phyloP scores from a whole-genome alignment of 805 yeast species.

The Candida insectorum region DNA sequence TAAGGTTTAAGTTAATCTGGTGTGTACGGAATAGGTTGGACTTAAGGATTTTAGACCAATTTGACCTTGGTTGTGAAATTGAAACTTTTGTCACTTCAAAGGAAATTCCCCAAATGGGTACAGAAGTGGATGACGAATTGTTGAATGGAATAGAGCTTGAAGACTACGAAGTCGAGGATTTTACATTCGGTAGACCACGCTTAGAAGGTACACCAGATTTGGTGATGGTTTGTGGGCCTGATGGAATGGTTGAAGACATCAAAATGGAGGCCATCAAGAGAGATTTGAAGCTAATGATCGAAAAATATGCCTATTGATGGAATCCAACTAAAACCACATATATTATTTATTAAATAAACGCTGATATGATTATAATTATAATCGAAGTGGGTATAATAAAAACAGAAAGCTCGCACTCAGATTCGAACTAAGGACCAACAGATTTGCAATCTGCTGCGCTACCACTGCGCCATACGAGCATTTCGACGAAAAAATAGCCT shows the following conservation, averaged over 20 bases:
- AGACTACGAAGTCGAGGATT: neutral
- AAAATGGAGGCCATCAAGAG: no score
- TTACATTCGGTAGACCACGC: constrained; percentile 8
- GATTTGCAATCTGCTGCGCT: constrained; percentile 99
- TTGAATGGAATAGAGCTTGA: constrained; percentile 3
- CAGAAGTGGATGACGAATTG: constrained; percentile 2
- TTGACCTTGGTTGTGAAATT: constrained; percentile 4
- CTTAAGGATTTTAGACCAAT: constrained; percentile 5
- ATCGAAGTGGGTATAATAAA: no score
- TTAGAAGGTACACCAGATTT: constrained; percentile 5
- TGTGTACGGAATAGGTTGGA: constrained; percentile 7
- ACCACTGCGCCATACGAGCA: constrained; percentile 88
- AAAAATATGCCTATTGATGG: no score
- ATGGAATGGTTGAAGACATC: no score
- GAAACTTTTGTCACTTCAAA: constrained; percentile 3
- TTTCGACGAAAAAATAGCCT: neutral
- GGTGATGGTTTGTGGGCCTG: constrained; percentile 61
- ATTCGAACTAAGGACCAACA: constrained; percentile 96
- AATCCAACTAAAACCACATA: no score
- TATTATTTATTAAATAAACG: no score
- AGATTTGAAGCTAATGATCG: no score
- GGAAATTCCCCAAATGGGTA: neutral
- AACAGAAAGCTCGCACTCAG: constrained; percentile 78
- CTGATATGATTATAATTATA: no score
- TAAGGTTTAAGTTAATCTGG: constrained; percentile 11